These are phyloP conservation scores for Podaxis sp. DNA, from an alignment of 768 basidiomycete genomes.

Conservation along the genomic window DNA sequence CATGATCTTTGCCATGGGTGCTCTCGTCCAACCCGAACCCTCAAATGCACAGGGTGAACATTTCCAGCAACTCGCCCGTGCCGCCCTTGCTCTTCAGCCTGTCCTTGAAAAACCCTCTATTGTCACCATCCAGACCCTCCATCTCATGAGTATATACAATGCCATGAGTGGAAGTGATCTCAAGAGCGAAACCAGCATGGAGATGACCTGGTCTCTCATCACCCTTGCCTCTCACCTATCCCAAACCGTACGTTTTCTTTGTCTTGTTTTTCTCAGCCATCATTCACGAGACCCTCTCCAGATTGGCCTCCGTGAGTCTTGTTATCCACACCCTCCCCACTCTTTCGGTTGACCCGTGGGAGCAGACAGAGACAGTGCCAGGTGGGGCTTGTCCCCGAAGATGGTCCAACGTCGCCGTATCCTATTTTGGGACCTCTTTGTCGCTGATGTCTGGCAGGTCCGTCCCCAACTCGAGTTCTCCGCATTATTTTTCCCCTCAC, in stretches of 20 bases:
- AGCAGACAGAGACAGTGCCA: constrained; percentile 59
- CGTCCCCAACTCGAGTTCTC: constrained; percentile 12
- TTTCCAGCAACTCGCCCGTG: constrained; percentile 60
- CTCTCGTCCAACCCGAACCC: constrained; percentile 35
- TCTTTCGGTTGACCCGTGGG: constrained; percentile 6
- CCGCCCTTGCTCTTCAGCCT: constrained; percentile 62
- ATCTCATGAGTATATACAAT: constrained; percentile 65
- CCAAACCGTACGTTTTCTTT: constrained; percentile 49
- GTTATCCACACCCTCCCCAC: not conserved
- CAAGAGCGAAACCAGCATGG: constrained; percentile 62
- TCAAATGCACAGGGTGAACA: constrained; percentile 46
- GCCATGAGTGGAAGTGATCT: constrained; percentile 65
- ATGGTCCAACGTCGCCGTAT: constrained; percentile 62
- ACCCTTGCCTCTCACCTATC: constrained; percentile 63
- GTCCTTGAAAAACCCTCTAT: constrained; percentile 69
- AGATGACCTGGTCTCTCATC: constrained; percentile 65
- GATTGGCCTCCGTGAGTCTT: constrained; percentile 65
- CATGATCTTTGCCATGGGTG: constrained; percentile 52
- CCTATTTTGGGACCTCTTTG: constrained; percentile 77
- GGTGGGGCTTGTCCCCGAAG: constrained; percentile 59
- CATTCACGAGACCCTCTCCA: constrained; percentile 17
- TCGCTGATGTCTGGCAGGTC: constrained; percentile 68
- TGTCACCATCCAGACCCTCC: constrained; percentile 66
- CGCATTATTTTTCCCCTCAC: not conserved
- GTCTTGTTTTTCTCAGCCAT: not conserved